A percentile compares a stretch with the other conserved stretches of the same genome.
Evolutionary conservation across 73 alveolate genomes (phyloP).

Genomic region (Breviolum minutum): DNA sequence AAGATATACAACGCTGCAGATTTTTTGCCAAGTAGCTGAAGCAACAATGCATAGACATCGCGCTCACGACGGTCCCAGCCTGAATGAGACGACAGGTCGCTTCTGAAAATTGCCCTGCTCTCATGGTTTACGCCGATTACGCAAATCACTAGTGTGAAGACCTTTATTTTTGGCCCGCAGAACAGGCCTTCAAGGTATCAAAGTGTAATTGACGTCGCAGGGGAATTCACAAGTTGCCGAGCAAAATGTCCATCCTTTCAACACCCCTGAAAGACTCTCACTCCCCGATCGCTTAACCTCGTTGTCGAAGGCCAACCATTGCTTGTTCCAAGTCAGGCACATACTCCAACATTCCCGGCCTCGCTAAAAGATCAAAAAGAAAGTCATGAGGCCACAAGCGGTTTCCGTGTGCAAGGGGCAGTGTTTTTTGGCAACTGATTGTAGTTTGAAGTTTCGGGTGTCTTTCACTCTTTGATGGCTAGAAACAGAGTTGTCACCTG

Average conservation of each 20-base stretch:
- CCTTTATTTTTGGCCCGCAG: not conserved
- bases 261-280: not conserved
- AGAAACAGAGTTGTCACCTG: not conserved
- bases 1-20: no score
- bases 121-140: not conserved
- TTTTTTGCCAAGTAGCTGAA: slow-evolving; percentile 26
- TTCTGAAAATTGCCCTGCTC: not conserved
- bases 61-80: slow-evolving; percentile 95
- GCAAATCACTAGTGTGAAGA: not conserved
- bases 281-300: not conserved
- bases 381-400: no score
- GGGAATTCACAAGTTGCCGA: no score
- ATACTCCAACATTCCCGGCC: slow-evolving; percentile 86
- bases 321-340: slow-evolving; percentile 85
- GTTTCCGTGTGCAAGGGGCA: no score
- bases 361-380: not conserved
- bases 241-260: no score
- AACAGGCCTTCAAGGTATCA: not conserved
- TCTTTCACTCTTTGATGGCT: not conserved
- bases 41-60: slow-evolving; percentile 82
- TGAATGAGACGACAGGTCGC: not conserved
- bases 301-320: slow-evolving; percentile 51
- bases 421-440: no score
- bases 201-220: not conserved
- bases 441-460: not conserved